phyloP scores from a whole-genome alignment of 1,139 yeast genomes.

The Geotrichum histeridarum region DNA sequence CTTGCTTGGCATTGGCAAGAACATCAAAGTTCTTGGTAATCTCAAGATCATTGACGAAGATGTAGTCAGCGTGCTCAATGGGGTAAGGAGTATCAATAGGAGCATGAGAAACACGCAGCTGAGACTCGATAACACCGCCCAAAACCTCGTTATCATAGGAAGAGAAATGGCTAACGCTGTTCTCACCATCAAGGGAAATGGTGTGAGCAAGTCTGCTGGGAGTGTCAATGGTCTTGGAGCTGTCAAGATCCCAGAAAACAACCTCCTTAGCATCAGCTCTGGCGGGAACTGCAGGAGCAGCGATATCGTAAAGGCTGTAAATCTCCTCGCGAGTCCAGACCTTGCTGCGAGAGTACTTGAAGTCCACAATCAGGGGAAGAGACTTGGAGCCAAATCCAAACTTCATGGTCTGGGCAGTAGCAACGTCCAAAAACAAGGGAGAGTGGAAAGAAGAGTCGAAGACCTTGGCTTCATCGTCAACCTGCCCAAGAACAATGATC shows the following conservation, averaged over 20 bases:
- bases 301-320: slow-evolving; percentile 26
- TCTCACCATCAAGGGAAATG: slow-evolving; percentile 59
- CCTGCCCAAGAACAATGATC: slow-evolving; percentile 62
- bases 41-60: slow-evolving; percentile 55
- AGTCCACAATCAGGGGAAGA: slow-evolving; percentile 29
- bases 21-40: slow-evolving; percentile 57
- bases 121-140: slow-evolving; percentile 82
- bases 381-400: slow-evolving; percentile 26
- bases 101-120: slow-evolving; percentile 46
- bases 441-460: slow-evolving; percentile 33
- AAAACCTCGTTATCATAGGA: slow-evolving; percentile 64
- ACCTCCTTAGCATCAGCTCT: slow-evolving; percentile 36
- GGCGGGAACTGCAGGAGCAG: slow-evolving; percentile 20
- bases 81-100: slow-evolving; percentile 36
- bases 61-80: slow-evolving; percentile 57
- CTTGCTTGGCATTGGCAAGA: slow-evolving; percentile 52
- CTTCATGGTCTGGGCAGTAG: slow-evolving; percentile 57
- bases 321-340: slow-evolving; percentile 27
- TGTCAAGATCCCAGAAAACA: slow-evolving; percentile 50
- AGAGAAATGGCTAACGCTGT: slow-evolving; percentile 53
- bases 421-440: slow-evolving; percentile 59
- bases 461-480: slow-evolving; percentile 37
- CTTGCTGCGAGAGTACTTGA: slow-evolving; percentile 31
- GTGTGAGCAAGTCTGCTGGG: slow-evolving; percentile 68
- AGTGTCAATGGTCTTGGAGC: slow-evolving; percentile 41